Base-by-base conservation (phyloP, 2,329 filamentous ascomycete species). In the Onygenales sp. region DNA sequence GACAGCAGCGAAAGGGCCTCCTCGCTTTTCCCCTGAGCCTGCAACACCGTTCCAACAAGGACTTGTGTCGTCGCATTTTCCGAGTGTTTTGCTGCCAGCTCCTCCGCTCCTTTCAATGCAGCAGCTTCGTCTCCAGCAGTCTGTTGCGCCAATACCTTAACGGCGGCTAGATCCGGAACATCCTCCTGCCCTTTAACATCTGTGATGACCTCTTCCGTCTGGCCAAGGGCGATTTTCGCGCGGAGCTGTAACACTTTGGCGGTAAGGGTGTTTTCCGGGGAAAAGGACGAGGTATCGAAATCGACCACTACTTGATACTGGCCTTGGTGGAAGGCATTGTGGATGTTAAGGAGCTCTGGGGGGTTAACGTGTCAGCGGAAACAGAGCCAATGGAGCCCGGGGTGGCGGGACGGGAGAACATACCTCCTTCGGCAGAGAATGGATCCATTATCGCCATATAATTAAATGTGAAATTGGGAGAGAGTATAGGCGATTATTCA, bases 221-320 rank as follows among this genome's bases (percentile, higher is more conserved):
- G 83, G 52, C 89, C 89, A 7, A 92, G 80, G 50, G 90, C 90
- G 64, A 95, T 83, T 66, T 85, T 86, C 43, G 92, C 84, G 67
- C 93, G 88, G 58, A 92, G 82, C 67, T 86, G 79, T 53, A 97
- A 82, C 44, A 95, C 75, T 55, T 84, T 84, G 42, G 88, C 87
- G 43, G 89, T 82, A 11, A 90, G 78, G 46, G 78, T 78, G 74
- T 96, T 96, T 64, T 86, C 83, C 58, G 84, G 62, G 44, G 88
- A 93, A 66, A 97, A 86, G 55, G 84, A 78, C 5, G 86, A 83
- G 43, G 84, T 86, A 71, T 94, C 86, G 73, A 90, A 95, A 74
- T 93, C 86, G 71, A 94, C 72, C 59, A 94, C 91, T 66, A 85
- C 79, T 66, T 88, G 81, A 78, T 89, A 95, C 77, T 95, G 91